These are phyloP conservation scores for Boechera retrofracta DNA, from an alignment of 345 rosid species.

Conservation along the genomic window DNA sequence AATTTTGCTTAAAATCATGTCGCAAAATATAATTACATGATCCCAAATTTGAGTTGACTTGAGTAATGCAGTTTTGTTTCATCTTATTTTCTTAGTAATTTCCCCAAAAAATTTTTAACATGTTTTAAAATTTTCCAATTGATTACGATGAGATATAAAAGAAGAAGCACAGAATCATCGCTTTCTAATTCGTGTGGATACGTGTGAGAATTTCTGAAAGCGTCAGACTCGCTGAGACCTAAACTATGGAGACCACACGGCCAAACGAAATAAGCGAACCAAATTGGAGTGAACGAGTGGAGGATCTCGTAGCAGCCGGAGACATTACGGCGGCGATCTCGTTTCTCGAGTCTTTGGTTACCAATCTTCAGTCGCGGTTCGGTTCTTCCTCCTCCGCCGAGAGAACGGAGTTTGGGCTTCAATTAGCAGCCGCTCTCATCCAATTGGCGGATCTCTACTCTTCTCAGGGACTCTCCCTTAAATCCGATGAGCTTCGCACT, in stretches of 20 bases:
- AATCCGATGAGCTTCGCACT: conserved; percentile 66
- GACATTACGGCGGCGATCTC: conserved; percentile 67
- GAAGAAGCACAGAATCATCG: conserved; percentile 17
- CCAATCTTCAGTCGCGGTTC: conserved; percentile 47
- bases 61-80: background rate
- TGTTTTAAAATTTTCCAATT: conserved; percentile 1
- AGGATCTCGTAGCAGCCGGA: conserved; percentile 73
- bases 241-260: conserved; percentile 36
- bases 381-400: conserved; percentile 34
- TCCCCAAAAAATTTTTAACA: background rate
- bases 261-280: conserved; percentile 25
- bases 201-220: conserved; percentile 36
- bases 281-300: conserved; percentile 86
- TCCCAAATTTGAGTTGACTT: background rate
- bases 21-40: background rate
- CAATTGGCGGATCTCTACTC: conserved; percentile 75
- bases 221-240: conserved; percentile 27
- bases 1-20: background rate
- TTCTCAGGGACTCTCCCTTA: conserved; percentile 76
- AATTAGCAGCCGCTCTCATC: conserved; percentile 61
- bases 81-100: background rate
- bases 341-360: conserved; percentile 63
- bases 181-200: conserved; percentile 29
- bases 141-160: conserved; percentile 12
- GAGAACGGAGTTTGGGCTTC: conserved; percentile 50